Evolutionary conservation across 768 basidiomycete species (phyloP).

Genomic region (Mycena sanguinolenta): DNA sequence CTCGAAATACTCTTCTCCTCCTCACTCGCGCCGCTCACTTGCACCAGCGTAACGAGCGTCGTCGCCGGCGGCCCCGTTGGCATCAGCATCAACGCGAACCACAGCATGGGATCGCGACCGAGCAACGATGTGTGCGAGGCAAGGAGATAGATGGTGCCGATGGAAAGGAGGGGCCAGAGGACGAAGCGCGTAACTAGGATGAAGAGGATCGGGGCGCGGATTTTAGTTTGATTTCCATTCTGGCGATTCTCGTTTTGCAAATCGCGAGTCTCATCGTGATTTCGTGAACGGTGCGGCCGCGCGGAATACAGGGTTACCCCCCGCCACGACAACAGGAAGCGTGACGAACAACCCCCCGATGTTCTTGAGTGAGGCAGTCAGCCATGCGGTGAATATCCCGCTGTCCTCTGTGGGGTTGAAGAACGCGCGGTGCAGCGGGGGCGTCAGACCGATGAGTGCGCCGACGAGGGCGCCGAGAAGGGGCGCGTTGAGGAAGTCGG

Average conservation of each 20-base stretch:
- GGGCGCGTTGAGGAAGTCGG: neutral
- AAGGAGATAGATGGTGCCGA: neutral
- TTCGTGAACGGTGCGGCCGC: too few relatives aligned
- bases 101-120: neutral
- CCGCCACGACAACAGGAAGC: neutral
- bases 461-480: neutral
- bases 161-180: neutral
- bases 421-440: neutral
- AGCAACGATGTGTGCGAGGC: neutral
- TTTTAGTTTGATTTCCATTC: neutral
- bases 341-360: neutral
- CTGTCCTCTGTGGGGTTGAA: neutral
- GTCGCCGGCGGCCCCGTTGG: neutral
- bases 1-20: neutral
- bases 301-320: neutral
- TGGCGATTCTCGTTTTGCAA: too few relatives aligned
- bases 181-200: neutral
- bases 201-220: neutral
- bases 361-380: neutral
- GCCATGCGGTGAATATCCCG: neutral
- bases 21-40: neutral
- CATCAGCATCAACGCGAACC: conserved; percentile 2
- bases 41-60: neutral
- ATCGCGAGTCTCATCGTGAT: too few relatives aligned
- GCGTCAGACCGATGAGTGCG: neutral